phyloP scores from a whole-genome alignment of 305 asterid genomes.

The Fraxinus floribunda region DNA sequence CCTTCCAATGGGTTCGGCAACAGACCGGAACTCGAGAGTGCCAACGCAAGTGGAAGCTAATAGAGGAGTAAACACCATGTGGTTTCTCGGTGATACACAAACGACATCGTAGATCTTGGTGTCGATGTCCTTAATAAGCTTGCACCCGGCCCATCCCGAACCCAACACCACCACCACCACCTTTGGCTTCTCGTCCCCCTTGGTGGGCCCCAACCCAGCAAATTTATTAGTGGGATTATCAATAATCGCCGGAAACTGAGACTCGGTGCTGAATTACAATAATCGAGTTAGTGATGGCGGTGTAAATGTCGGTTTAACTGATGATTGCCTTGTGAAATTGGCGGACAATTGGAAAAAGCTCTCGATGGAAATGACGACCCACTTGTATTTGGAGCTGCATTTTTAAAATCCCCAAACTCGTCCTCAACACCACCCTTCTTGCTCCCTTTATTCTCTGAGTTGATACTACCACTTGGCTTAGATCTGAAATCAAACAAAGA shows the following conservation, averaged over 20 bases:
- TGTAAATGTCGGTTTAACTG: conserved; percentile 24
- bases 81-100: conserved; percentile 87
- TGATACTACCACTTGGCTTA: conserved; percentile 43
- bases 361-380: conserved; percentile 39
- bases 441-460: conserved; percentile 42
- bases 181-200: conserved; percentile 74
- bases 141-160: conserved; percentile 94
- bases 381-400: conserved; percentile 43
- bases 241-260: not conserved
- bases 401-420: conserved; percentile 60
- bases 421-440: conserved; percentile 35
- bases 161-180: conserved; percentile 92
- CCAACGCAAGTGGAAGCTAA: conserved; percentile 97
- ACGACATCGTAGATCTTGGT: conserved; percentile 67
- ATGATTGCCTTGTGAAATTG: conserved; percentile 29
- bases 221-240: not conserved
- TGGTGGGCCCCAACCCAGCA: conserved; percentile 65
- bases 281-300: conserved; percentile 47
- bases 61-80: conserved; percentile 92
- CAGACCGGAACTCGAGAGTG: conserved; percentile 93
- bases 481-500: conserved; percentile 72
- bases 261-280: conserved; percentile 47
- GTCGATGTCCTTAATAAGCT: conserved; percentile 79
- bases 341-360: conserved; percentile 53
- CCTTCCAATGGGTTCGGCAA: conserved; percentile 86